Base-by-base conservation (phyloP, 768 basidiomycete species). In the Macrolepiota dolichaula region DNA sequence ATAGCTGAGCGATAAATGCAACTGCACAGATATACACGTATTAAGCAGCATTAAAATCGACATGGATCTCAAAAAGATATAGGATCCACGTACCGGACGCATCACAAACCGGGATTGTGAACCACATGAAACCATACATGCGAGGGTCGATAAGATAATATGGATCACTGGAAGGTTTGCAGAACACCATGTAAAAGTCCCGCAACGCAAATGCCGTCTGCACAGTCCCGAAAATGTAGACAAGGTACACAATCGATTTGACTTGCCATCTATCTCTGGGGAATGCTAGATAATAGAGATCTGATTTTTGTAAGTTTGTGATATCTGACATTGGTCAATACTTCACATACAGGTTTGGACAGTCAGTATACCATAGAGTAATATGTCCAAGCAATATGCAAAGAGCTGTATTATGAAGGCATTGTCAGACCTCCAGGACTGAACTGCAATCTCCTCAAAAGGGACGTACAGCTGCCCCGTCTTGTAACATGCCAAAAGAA, bases 211-310 rank as follows among this genome's bases (percentile, higher is more conserved):
- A 11, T 1, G 24, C 32, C 13, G 49, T 58, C 29, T 58, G 57
- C 11, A 42, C 4, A 17, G 47, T 51, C 22, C 49, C 57, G 22
- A 58, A 10, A 11, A 15, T 27, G 25, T 58, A 58, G 5, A 58
- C 36, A 17, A 51, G 40, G 9, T 36, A 36, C 13, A 58, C 57
- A 25, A 51, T 51, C 12, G 24, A n/a, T 47, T 58, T 58, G 12
- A 35, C 37, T 7, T n/a, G 17, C 17, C 49, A 24, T 25, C 25
- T 58, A 24, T 51, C 49, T n/a, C 51, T 58, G 17, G 57, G 57
- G 19, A 58, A 58, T 19, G 57, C 57, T 24, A 58, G 36, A 38
- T 51, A 58, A 29, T 58, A 58, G 3, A 58, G n/a, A 40, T 58
- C 57, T 58, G 17, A 10, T 2, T 3, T n/a, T 32, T 7, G 19